These are phyloP conservation scores for Sugiyamaella boreocaroliniensis DNA, from an alignment of 805 yeast species.

Conservation along the genomic window DNA sequence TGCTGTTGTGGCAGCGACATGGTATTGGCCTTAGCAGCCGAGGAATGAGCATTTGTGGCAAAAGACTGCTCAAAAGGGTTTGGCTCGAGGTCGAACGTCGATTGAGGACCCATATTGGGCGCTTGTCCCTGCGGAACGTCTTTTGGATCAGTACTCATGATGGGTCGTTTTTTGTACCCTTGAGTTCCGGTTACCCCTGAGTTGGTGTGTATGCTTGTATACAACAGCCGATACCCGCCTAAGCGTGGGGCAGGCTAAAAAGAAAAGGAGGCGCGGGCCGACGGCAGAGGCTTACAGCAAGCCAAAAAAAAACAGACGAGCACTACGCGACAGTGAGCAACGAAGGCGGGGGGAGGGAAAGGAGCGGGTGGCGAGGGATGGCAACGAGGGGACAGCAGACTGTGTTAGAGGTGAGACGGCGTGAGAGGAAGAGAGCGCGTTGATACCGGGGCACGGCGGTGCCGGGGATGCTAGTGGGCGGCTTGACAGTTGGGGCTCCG, in stretches of 20 bases:
- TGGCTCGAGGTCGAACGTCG: conserved; percentile 65
- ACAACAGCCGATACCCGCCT: too few relatives aligned
- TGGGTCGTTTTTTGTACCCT: too few relatives aligned
- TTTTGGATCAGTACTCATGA: background rate
- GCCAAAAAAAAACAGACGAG: background rate
- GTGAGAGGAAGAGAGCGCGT: too few relatives aligned
- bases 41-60: conserved; percentile 45
- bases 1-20: background rate
- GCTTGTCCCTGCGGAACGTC: background rate
- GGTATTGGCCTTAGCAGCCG: too few relatives aligned
- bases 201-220: too few relatives aligned
- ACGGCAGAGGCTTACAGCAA: background rate
- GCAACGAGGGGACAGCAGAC: background rate
- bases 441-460: background rate
- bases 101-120: background rate
- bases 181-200: too few relatives aligned
- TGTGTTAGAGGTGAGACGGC: too few relatives aligned
- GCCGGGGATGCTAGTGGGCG: background rate
- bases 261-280: background rate
- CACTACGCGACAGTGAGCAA: background rate
- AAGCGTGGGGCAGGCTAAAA: background rate
- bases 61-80: conserved; percentile 94
- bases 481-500: background rate
- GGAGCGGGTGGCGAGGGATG: background rate
- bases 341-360: background rate